Evolutionary conservation across 306 rosid genomes (phyloP).

Genomic region (Castanospermum australe): DNA sequence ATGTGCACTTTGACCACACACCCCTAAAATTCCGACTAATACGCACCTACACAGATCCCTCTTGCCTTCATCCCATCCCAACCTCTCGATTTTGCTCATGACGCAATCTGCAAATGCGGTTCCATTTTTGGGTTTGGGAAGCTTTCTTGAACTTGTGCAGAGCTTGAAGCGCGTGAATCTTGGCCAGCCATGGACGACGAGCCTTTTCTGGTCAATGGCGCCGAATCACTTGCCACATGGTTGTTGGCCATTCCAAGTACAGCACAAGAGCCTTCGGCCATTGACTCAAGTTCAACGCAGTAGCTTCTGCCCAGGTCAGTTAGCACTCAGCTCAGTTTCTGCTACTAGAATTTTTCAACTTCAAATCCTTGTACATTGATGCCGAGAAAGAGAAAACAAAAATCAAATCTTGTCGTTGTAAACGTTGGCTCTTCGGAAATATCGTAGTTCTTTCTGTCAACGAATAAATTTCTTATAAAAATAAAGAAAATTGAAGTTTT

Average conservation of each 20-base stretch:
- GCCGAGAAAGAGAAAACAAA: not conserved
- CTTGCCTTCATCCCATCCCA: not conserved
- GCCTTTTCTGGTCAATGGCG: not conserved
- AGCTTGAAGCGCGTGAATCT: not conserved
- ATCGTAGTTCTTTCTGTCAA: not conserved
- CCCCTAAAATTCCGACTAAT: too few relatives aligned
- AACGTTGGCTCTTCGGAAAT: not conserved
- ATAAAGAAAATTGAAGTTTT: not conserved
- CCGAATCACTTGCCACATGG: too few relatives aligned
- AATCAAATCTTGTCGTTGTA: not conserved
- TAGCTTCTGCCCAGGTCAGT: slow-evolving; percentile 9
- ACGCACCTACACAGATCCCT: not conserved
- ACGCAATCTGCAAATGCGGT: too few relatives aligned
- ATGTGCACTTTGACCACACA: not conserved
- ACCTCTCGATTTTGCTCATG: too few relatives aligned
- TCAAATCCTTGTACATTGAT: not conserved
- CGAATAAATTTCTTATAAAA: not conserved
- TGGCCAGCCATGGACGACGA: not conserved
- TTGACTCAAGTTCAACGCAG: not conserved
- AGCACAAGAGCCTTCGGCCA: not conserved
- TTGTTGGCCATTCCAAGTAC: not conserved
- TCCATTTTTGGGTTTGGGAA: too few relatives aligned
- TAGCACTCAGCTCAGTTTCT: too few relatives aligned
- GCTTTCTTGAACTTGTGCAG: too few relatives aligned
- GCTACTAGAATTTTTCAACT: not conserved